Evolutionary conservation across 2,329 filamentous ascomycete genomes (phyloP).

Genomic region (Alternaria incomplexa): DNA sequence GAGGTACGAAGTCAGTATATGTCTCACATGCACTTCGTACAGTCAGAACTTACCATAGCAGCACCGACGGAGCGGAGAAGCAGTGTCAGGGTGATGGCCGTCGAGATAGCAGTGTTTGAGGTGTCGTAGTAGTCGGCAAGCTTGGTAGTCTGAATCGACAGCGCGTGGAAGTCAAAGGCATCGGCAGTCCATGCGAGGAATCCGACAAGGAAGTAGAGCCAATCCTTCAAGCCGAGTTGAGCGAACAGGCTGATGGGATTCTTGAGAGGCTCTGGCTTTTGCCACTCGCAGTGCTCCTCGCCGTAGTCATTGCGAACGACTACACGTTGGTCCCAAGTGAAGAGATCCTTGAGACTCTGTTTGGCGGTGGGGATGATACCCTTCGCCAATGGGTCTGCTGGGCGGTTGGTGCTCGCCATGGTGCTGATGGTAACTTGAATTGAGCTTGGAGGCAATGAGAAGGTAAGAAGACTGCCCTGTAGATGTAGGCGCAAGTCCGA

Average conservation of each 20-base stretch:
- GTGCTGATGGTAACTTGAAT: constrained; percentile 12
- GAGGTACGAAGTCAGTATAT: background rate
- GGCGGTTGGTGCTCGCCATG: constrained; percentile 50
- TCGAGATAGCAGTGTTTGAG: constrained; percentile 72
- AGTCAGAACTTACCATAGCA: constrained; percentile 58
- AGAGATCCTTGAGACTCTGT: constrained; percentile 69
- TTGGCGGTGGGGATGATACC: constrained; percentile 69
- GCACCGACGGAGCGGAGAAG: constrained; percentile 78
- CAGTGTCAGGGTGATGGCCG: constrained; percentile 77
- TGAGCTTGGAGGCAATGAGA: constrained; percentile 7
- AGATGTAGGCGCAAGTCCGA: constrained; percentile 24
- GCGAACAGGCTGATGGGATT: constrained; percentile 74
- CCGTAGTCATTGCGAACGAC: constrained; percentile 69
- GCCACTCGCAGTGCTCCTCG: constrained; percentile 72
- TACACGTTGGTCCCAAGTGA: constrained; percentile 76
- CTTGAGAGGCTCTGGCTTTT: constrained; percentile 66
- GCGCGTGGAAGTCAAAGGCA: constrained; percentile 82
- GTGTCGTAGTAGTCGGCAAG: constrained; percentile 64
- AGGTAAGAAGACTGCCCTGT: constrained; percentile 3
- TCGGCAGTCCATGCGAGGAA: constrained; percentile 80
- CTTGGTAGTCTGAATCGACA: constrained; percentile 79
- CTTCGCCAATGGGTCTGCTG: constrained; percentile 71
- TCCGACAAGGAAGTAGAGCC: constrained; percentile 77
- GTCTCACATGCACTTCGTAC: background rate
- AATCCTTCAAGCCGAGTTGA: constrained; percentile 69